phyloP scores from a whole-genome alignment of 2,329 filamentous ascomycete species.

The Fusarium burgessii region DNA sequence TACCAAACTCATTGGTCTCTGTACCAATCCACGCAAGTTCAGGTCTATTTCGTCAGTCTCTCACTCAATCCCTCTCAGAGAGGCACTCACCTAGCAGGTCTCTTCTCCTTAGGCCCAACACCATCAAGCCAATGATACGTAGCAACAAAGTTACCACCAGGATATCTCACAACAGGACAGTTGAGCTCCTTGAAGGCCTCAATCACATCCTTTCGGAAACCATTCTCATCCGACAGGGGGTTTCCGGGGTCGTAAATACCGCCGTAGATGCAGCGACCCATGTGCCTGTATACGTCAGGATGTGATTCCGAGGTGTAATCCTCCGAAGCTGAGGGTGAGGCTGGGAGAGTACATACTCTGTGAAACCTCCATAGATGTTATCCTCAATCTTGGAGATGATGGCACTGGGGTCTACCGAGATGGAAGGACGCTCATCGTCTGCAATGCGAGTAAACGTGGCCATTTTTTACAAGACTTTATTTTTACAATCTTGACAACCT shows the following conservation, averaged over 20 bases:
- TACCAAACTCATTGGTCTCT: slow-evolving; percentile 84
- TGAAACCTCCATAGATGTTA: slow-evolving; percentile 87
- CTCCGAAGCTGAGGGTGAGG: not conserved
- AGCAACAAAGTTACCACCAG: slow-evolving; percentile 85
- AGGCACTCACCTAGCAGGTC: slow-evolving; percentile 61
- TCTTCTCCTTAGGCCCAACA: slow-evolving; percentile 76
- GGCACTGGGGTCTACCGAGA: slow-evolving; percentile 73
- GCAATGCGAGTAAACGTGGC: slow-evolving; percentile 77
- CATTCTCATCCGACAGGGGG: slow-evolving; percentile 77
- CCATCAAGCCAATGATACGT: slow-evolving; percentile 90
- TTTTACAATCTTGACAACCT: not conserved
- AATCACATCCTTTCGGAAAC: slow-evolving; percentile 84
- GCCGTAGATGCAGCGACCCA: slow-evolving; percentile 90
- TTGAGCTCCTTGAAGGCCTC: slow-evolving; percentile 78
- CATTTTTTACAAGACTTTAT: slow-evolving; percentile 61
- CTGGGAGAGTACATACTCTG: slow-evolving; percentile 70
- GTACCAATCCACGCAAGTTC: slow-evolving; percentile 84
- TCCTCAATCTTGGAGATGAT: slow-evolving; percentile 80
- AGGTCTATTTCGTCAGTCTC: slow-evolving; percentile 52
- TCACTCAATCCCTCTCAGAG: too few relatives aligned
- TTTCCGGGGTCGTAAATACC: slow-evolving; percentile 85
- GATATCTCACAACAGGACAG: slow-evolving; percentile 82
- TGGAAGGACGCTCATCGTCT: slow-evolving; percentile 70
- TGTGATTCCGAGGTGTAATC: not conserved
- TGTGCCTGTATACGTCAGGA: slow-evolving; percentile 68